Conservation (phyloP, 164 flowering plant genomes). For the Vitis amurensis region DNA sequence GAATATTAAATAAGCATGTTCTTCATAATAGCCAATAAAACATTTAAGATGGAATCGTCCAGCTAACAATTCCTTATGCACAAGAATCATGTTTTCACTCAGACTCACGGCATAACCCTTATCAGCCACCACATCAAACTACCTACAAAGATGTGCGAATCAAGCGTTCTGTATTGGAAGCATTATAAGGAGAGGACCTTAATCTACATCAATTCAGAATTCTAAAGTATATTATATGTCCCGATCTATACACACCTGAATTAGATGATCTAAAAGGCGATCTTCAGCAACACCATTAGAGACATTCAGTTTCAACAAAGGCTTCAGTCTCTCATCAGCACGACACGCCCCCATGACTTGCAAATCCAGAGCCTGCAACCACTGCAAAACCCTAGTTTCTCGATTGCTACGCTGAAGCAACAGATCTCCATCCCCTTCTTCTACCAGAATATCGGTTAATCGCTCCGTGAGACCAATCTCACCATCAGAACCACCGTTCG, state of each 20-base stretch:
- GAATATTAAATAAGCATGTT: too few relatives aligned
- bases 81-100: too few relatives aligned
- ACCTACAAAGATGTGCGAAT: too few relatives aligned
- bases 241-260: slow-evolving; percentile 50
- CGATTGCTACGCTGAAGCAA: slow-evolving; percentile 43
- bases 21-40: too few relatives aligned
- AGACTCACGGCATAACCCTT: too few relatives aligned
- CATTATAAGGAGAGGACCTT: not conserved
- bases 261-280: slow-evolving; percentile 69
- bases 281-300: slow-evolving; percentile 70
- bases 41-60: too few relatives aligned
- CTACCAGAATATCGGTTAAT: slow-evolving; percentile 42
- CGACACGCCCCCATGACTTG: slow-evolving; percentile 94
- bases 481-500: slow-evolving; percentile 6
- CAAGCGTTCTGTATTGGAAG: not conserved
- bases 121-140: too few relatives aligned
- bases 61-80: too few relatives aligned
- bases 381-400: slow-evolving; percentile 53
- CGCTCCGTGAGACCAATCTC: slow-evolving; percentile 47
- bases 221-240: too few relatives aligned
- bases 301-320: slow-evolving; percentile 69
- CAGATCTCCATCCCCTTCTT: slow-evolving; percentile 64
- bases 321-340: slow-evolving; percentile 89
- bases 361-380: slow-evolving; percentile 87
- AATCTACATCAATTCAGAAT: not conserved